Percentiles rank a stretch among this genome's conserved stretches.
phyloP scores from a whole-genome alignment of 306 rosid species.

The Begonia masoniana region DNA sequence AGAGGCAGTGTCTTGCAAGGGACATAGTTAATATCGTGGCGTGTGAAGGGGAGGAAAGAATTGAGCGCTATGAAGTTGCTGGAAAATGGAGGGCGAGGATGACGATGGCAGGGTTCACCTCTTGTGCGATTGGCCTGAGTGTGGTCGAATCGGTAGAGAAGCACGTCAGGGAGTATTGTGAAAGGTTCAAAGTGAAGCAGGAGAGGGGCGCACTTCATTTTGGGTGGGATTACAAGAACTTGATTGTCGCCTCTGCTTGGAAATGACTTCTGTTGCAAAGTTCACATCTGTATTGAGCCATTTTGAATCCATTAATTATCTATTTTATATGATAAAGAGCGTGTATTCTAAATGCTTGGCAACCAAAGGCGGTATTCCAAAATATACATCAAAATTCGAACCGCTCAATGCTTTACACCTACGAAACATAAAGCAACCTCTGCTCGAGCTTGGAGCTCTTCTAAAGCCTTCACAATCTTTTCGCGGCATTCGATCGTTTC shows the following conservation, averaged over 20 bases:
- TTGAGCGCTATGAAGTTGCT: slow-evolving; percentile 87
- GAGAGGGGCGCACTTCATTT: slow-evolving; percentile 76
- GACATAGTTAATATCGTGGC: slow-evolving; percentile 87
- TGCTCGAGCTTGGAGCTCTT: slow-evolving; percentile 88
- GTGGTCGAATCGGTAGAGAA: slow-evolving; percentile 32
- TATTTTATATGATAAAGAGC: too few relatives aligned
- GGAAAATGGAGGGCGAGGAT: slow-evolving; percentile 99
- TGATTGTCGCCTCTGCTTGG: slow-evolving; percentile 95
- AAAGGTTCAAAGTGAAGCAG: slow-evolving; percentile 59
- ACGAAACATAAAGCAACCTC: slow-evolving; percentile 92
- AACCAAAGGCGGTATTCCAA: too few relatives aligned
- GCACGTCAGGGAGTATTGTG: slow-evolving; percentile 45
- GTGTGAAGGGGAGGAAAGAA: slow-evolving; percentile 87
- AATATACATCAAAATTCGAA: not conserved
- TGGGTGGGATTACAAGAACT: slow-evolving; percentile 89
- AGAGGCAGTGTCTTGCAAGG: slow-evolving; percentile 85
- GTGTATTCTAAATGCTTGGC: too few relatives aligned
- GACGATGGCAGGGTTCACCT: slow-evolving; percentile 79
- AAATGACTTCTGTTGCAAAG: slow-evolving; percentile 18
- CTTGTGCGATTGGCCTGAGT: slow-evolving; percentile 39
- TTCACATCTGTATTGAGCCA: not conserved
- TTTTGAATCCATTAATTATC: not conserved
- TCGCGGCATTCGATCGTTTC: slow-evolving; percentile 50
- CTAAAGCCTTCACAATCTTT: slow-evolving; percentile 53
- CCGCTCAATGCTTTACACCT: slow-evolving; percentile 57